Percentiles rank a stretch among this genome's conserved stretches.
phyloP scores from a whole-genome alignment of 805 yeast species.

The Spathaspora arborariae region DNA sequence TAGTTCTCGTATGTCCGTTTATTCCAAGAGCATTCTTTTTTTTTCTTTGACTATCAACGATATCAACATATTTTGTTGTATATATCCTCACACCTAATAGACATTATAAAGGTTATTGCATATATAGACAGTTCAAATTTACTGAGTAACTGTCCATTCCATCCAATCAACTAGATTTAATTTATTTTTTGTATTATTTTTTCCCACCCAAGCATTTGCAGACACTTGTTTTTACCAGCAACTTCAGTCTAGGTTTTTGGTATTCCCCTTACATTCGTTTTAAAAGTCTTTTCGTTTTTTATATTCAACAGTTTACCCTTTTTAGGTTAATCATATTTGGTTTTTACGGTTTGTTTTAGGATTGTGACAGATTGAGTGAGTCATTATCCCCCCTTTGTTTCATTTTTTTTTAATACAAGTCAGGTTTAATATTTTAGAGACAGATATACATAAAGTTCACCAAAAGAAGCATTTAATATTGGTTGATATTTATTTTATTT shows the following conservation, averaged over 20 bases:
- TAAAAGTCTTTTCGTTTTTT: background rate
- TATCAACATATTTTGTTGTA: background rate
- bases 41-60: background rate
- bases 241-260: too few species aligned
- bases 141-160: background rate
- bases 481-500: background rate
- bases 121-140: background rate
- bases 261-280: background rate
- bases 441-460: too few species aligned
- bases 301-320: background rate
- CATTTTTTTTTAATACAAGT: background rate
- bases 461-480: too few species aligned
- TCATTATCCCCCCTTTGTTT: background rate
- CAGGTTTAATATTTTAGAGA: background rate
- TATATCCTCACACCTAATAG: background rate
- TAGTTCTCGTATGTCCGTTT: background rate
- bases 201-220: background rate
- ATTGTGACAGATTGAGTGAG: background rate
- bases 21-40: background rate
- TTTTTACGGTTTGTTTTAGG: background rate
- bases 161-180: background rate
- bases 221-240: background rate
- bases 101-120: conserved; percentile 1
- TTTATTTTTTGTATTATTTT: background rate
- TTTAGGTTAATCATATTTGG: background rate